Base-by-base conservation (phyloP, 371 early-diverging fungal species). In the Mortierella polycephala region DNA sequence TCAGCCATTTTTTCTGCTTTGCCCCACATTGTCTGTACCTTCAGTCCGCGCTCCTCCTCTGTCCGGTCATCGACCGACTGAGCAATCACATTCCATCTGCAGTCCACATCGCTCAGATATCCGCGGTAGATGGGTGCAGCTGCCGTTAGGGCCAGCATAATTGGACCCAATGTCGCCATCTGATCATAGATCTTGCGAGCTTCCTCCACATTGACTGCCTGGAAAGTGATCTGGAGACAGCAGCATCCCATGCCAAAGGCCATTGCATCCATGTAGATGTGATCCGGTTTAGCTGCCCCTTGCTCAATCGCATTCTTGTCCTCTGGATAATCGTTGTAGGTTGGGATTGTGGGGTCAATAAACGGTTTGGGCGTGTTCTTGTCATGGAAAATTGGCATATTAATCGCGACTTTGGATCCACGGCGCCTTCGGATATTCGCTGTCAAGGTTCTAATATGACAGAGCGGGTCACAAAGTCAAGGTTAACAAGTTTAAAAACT, bases 211-310 rank as follows among this genome's bases (percentile, higher is more conserved):
- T 94, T 93, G 81, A 94, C 93, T n/a, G 98, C 96, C 84, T 99
- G 99, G 82, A 99, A 95, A 18, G 99, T 99, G 73, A 99, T 94
- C 84, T 99, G 99, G 42, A 99, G 88, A 79, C 99, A 99, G 75
- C 94, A 96, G 85, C 98, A 98, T 57, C 99, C 99, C 99, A 99
- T 99, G 40, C 99, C 99, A 88, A 99, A 99, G 51, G 96, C 96
- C 99, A 99, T 99, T 18, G 96, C 93, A 83, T 99, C 99, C 94
- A 99, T 95, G 80, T 99, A 97, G 53, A 99, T 96, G 83, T 97
- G 96, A 75, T 97, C 94, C 0, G 92, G 90, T 30, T 87, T 83
- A 6, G 99, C 98, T 20, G 94, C 94, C 2, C 94, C 89, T 40
- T 85, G 74, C 49, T 86, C 86, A 30, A 69, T 73, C 11, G 90